phyloP scores from a whole-genome alignment of 257 asterid species.

The Handroanthus guayacan region DNA sequence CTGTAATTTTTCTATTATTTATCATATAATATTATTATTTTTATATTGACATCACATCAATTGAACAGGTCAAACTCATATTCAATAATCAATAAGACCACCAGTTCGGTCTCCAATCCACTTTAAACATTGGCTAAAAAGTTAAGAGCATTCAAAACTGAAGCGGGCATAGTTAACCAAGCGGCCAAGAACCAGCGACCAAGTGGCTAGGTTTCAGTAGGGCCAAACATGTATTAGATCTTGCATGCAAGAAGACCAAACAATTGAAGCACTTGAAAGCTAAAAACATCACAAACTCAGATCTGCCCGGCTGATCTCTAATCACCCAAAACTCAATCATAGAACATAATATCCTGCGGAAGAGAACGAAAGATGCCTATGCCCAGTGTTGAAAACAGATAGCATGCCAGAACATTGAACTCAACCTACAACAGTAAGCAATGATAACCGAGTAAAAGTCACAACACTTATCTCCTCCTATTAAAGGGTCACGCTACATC shows the following conservation, averaged over 20 bases:
- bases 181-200: not conserved
- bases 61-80: too few species aligned
- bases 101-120: too few species aligned
- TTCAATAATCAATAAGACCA: too few species aligned
- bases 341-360: not conserved
- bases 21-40: too few species aligned
- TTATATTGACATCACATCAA: too few species aligned
- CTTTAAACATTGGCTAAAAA: too few species aligned
- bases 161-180: not conserved
- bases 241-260: not conserved
- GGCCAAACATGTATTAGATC: conserved; percentile 8
- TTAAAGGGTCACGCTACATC: conserved; percentile 2
- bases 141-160: not conserved
- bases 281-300: not conserved
- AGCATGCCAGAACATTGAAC: not conserved
- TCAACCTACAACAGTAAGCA: not conserved
- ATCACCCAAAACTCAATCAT: not conserved
- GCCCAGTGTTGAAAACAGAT: not conserved
- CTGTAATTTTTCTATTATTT: too few species aligned
- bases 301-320: not conserved
- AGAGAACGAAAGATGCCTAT: not conserved
- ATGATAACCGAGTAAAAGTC: not conserved
- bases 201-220: not conserved
- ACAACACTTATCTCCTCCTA: conserved; percentile 19
- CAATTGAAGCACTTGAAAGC: not conserved